These are phyloP conservation scores for Corinectria fuckeliana DNA, from an alignment of 2,329 filamentous ascomycete species.

Conservation along the genomic window DNA sequence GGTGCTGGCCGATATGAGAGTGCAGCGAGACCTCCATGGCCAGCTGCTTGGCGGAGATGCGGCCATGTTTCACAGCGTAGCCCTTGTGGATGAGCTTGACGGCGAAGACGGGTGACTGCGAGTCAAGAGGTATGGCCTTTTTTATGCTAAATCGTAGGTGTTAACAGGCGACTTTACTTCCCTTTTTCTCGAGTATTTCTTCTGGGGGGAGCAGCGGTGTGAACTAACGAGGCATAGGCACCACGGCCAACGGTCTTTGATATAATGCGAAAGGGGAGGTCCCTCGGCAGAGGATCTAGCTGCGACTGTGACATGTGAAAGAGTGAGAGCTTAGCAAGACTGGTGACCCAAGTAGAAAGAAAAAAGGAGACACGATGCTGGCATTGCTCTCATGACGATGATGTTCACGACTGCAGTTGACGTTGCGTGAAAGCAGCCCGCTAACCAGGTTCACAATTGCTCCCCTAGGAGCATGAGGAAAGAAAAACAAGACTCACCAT, in stretches of 20 bases:
- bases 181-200: not conserved
- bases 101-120: conserved; percentile 80
- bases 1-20: conserved; percentile 84
- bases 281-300: conserved; percentile 80
- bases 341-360: not conserved
- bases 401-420: not conserved
- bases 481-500: conserved; percentile 28
- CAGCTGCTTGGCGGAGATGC: conserved; percentile 87
- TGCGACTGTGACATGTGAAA: conserved; percentile 75
- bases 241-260: conserved; percentile 97
- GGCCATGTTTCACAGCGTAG: conserved; percentile 88
- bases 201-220: conserved; percentile 3
- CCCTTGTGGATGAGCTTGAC: conserved; percentile 99
- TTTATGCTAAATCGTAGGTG: conserved; percentile 70
- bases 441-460: not conserved
- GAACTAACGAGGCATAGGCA: conserved; percentile 89
- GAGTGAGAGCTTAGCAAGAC: not conserved
- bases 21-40: conserved; percentile 92
- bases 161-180: not conserved
- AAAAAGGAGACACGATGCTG: conserved; percentile 5
- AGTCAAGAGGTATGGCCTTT: conserved; percentile 81
- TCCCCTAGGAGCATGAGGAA: not conserved
- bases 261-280: conserved; percentile 91
- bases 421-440: not conserved
- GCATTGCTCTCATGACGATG: not conserved